Conservation (phyloP, 2,329 filamentous ascomycete species). For the Pyrenochaeta sp. region DNA sequence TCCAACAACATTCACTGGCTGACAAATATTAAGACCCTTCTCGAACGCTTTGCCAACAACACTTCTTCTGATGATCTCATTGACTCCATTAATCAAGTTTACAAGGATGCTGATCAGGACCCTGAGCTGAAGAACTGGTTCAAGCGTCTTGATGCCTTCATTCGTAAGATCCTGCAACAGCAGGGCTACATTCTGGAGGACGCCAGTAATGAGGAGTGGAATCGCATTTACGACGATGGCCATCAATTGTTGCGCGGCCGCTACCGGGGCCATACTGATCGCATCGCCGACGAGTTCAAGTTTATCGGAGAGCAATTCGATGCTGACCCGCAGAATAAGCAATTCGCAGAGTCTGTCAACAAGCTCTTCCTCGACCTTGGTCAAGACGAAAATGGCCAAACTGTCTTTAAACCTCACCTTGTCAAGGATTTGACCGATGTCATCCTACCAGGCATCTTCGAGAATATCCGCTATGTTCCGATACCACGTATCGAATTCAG, state of each 20-base stretch:
- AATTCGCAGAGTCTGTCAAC: slow-evolving; percentile 77
- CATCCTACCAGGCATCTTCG: slow-evolving; percentile 82
- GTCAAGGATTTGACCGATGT: slow-evolving; percentile 88
- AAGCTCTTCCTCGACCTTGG: slow-evolving; percentile 93
- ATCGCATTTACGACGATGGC: slow-evolving; percentile 83
- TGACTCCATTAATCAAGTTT: slow-evolving; percentile 83
- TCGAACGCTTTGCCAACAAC: slow-evolving; percentile 95
- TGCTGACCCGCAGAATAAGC: slow-evolving; percentile 83
- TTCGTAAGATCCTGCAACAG: slow-evolving; percentile 84
- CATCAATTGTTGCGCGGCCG: slow-evolving; percentile 87
- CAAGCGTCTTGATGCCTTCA: slow-evolving; percentile 76
- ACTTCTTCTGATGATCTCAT: slow-evolving; percentile 90
- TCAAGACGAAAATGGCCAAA: slow-evolving; percentile 82
- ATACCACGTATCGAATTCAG: slow-evolving; percentile 94
- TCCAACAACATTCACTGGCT: slow-evolving; percentile 56
- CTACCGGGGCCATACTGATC: slow-evolving; percentile 86
- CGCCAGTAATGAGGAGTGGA: slow-evolving; percentile 80
- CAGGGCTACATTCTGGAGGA: slow-evolving; percentile 92
- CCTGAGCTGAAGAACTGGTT: slow-evolving; percentile 91
- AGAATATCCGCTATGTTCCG: slow-evolving; percentile 88
- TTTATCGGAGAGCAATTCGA: slow-evolving; percentile 92
- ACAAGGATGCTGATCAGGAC: slow-evolving; percentile 85
- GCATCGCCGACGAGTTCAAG: slow-evolving; percentile 86
- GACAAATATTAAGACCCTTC: slow-evolving; percentile 71
- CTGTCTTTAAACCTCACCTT: slow-evolving; percentile 90